Evolutionary conservation across 768 basidiomycete genomes (phyloP).

Genomic region (Lentinula detonsa): DNA sequence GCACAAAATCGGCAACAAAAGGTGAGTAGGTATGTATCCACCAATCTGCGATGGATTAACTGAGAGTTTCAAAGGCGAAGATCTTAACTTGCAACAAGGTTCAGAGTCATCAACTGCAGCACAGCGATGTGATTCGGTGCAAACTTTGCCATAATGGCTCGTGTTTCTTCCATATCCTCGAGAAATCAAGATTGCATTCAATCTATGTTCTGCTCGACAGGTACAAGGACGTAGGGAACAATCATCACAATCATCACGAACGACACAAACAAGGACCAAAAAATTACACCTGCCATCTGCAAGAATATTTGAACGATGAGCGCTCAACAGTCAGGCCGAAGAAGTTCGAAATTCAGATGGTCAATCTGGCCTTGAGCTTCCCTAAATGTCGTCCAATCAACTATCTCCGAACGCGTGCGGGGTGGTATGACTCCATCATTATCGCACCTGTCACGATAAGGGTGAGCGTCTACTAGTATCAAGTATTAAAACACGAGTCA

Average conservation of each 20-base stretch:
- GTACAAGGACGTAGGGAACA: constrained; percentile 19
- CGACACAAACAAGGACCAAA: constrained; percentile 18
- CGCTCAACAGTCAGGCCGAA: constrained; percentile 26
- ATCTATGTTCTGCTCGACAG: constrained; percentile 27
- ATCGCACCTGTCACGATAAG: not conserved
- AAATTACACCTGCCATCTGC: constrained; percentile 12
- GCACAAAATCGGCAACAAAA: constrained; percentile 13
- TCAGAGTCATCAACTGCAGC: constrained; percentile 14
- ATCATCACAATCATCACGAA: constrained; percentile 22
- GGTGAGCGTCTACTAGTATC: not conserved
- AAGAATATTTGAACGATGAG: constrained; percentile 23
- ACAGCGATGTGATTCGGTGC: constrained; percentile 26
- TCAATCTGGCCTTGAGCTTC: constrained; percentile 43
- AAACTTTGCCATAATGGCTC: constrained; percentile 30
- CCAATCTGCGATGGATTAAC: not conserved
- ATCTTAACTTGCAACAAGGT: not conserved
- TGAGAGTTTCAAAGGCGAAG: not conserved
- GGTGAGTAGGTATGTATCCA: not conserved
- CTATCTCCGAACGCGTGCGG: constrained; percentile 29
- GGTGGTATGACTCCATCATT: constrained; percentile 55
- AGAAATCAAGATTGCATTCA: constrained; percentile 27
- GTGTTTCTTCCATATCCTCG: constrained; percentile 35
- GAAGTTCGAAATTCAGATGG: constrained; percentile 29
- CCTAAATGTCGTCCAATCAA: constrained; percentile 42
- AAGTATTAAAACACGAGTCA: not conserved